Percentiles rank a stretch among this genome's conserved stretches.
Conservation (phyloP, 257 asterid species). For the Gynochthodes officinalis region DNA sequence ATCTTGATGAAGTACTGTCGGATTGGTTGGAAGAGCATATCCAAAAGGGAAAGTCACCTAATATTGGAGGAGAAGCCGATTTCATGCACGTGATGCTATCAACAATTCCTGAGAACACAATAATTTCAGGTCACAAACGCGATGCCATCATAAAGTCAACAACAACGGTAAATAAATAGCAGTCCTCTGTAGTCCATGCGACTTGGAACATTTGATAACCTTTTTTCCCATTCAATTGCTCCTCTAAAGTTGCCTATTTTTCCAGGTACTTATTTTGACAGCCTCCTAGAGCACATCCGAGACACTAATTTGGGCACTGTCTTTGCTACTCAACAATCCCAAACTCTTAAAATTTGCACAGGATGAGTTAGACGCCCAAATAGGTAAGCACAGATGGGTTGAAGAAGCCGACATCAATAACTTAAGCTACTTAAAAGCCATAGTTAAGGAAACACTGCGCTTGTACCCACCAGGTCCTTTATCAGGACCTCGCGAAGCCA, state of each 20-base stretch:
- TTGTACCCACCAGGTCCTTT: conserved; percentile 67
- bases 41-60: conserved; percentile 13
- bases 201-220: background rate
- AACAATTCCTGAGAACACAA: conserved; percentile 22
- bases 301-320: conserved; percentile 52
- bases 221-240: background rate
- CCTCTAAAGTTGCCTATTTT: background rate
- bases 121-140: conserved; percentile 28
- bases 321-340: conserved; percentile 42
- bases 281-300: conserved; percentile 57
- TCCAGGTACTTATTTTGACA: conserved; percentile 42
- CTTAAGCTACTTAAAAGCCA: conserved; percentile 41
- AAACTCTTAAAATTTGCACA: conserved; percentile 28
- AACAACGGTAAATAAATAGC: conserved; percentile 31
- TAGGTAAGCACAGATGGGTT: conserved; percentile 43
- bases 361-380: conserved; percentile 32
- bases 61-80: conserved; percentile 20
- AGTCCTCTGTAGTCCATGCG: background rate
- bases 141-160: conserved; percentile 55
- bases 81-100: conserved; percentile 57
- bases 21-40: conserved; percentile 47
- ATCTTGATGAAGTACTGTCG: conserved; percentile 38
- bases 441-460: conserved; percentile 52
- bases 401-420: conserved; percentile 52
- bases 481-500: conserved; percentile 49